Evolutionary conservation across 768 basidiomycete species (phyloP), one percentile per base, ranked within the genome.

Genomic region (Royoungia palumana): DNA sequence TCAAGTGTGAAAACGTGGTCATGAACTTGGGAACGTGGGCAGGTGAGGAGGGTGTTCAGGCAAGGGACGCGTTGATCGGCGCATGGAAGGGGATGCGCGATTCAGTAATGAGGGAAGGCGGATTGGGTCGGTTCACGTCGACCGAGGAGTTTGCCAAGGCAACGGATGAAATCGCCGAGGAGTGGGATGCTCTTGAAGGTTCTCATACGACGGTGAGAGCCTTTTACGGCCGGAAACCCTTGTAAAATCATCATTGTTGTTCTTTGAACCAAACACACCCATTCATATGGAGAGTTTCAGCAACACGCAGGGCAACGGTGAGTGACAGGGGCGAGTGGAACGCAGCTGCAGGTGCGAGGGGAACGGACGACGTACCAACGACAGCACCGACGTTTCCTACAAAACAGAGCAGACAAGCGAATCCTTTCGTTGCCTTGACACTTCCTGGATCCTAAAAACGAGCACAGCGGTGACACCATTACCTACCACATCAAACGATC

Each of bases 11-110:
- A 41, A 49, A 57, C 12, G 52, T 49, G 5, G 14, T 12, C 3
- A 53, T 64, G 44, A 51, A 58, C 0, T 8, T 64, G 38, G 62
- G 66, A 0, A 58, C 49, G 32, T 60, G 62, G 62, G 66, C 58
- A 5, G 59, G 62, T 1, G 41, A 58, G 44, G 51, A 61, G 16
- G 64, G 62, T 0, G 7, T 60, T 9, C 41, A 56, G 20, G 64
- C 35, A 3, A 52, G 55, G 17, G 36, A 65, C 7, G 13, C 38
- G 27, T 45, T 37, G 16, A 55, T 60, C 0, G 54, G 54, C 6
- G 58, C 59, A 1, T 63, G 57, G 53, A 49, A 44, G n/a, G 66
- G 64, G 2, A 51, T 63, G 46, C 59, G 56, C 22, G 58, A 52
- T 38, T 22, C 57, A 0, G 41, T 61, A n/a, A 49, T 64, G 49